Evolutionary conservation across 2,329 filamentous ascomycete genomes (phyloP).

Genomic region (Phialemonium atrogriseum): DNA sequence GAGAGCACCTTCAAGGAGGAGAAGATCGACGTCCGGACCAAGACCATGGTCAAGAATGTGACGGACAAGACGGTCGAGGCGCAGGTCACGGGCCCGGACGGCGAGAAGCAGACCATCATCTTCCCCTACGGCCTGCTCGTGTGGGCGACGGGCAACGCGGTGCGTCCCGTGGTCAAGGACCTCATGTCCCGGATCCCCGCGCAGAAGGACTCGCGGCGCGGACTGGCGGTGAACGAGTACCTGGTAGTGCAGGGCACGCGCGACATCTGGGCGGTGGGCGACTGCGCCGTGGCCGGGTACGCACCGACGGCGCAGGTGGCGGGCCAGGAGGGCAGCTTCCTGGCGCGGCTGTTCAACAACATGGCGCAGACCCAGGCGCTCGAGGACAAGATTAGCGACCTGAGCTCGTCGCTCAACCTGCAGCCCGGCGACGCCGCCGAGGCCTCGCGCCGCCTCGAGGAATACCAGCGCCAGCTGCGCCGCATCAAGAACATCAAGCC

Average conservation of each 20-base stretch:
- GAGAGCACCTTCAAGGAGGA: conserved; percentile 99
- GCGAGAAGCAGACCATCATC: conserved; percentile 69
- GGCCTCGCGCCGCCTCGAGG: conserved; percentile 67
- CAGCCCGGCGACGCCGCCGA: conserved; percentile 59
- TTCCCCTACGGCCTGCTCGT: conserved; percentile 95
- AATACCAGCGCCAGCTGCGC: conserved; percentile 76
- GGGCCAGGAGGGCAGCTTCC: conserved; percentile 88
- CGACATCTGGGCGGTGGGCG: conserved; percentile 96
- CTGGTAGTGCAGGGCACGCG: conserved; percentile 94
- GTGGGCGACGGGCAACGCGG: conserved; percentile 95
- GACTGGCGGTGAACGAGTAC: conserved; percentile 96
- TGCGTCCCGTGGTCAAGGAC: conserved; percentile 83
- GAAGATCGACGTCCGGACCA: conserved; percentile 93
- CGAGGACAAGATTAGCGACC: conserved; percentile 63
- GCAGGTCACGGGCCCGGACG: conserved; percentile 72
- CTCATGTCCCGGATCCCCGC: conserved; percentile 88
- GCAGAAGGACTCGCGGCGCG: conserved; percentile 89
- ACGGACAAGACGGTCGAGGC: conserved; percentile 90
- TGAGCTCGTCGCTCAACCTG: conserved; percentile 56
- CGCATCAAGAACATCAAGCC: conserved; percentile 92
- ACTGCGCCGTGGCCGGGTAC: conserved; percentile 96
- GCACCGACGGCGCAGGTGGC: conserved; percentile 96
- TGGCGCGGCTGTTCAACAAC: conserved; percentile 94
- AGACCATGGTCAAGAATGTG: conserved; percentile 98
- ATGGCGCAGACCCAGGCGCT: conserved; percentile 91